Evolutionary conservation across 192 early-diverging fungal species (phyloP), one percentile per base, ranked within the genome.

Genomic region (Podochytrium sp.): DNA sequence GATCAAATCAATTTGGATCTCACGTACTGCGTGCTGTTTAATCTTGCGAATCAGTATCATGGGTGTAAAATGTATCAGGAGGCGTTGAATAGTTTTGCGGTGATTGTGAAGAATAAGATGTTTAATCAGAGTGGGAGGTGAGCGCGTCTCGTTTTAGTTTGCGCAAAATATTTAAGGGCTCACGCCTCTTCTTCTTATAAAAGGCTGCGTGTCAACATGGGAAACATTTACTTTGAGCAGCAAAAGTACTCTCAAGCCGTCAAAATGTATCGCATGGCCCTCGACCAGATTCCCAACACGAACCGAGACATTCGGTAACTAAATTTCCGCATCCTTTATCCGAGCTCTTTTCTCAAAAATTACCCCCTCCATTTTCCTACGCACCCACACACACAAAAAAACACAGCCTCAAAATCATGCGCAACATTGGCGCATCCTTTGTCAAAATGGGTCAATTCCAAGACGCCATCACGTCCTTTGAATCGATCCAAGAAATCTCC

Each of bases 191-290:
- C 10, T 20, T 47, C 43, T 47, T 47, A 20, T 47, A 10, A 66
- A 27, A 51, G 85, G 63, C 74, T 89, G 43, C 53, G 87, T 23
- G 87, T 89, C 52, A 89, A 89, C 67, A 89, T 89, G 87, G 87
- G 87, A 14, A 89, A 89, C 74, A 85, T 86, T 20, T 87, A 89
- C 70, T 84, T 87, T 77, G 84, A 86, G 72, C 85, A 86, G 73
- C 50, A 74, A 63, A 87, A 87, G 76, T 87, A 83, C 35, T 79
- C 84, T 0, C 85, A 87, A 60, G 87, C 87, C 2, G 76, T 89
- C 35, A 89, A 89, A 75, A 89, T 89, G 87, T 89, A 89, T 65
- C 76, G 87, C 6, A 89, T 89, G 87, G 87, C 87, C 39, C 68
- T 89, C 51, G 87, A 89, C 58, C 87, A 89, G 63, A 84, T 89